These are phyloP conservation scores for Arthrobotrys sinensis DNA, from an alignment of 2,329 filamentous ascomycete genomes.

Conservation along the genomic window DNA sequence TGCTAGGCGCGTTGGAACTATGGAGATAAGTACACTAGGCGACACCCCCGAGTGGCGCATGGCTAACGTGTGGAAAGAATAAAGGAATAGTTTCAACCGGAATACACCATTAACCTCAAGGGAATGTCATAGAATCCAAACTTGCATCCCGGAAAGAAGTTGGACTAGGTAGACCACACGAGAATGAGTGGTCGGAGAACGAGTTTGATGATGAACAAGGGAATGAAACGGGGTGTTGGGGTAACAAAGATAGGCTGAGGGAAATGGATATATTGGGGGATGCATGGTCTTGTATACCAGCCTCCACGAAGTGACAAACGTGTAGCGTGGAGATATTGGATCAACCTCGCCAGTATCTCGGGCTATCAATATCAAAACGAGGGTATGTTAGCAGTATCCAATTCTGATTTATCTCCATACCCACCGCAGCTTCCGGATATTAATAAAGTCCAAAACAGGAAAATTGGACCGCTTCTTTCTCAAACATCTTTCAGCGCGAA, in stretches of 20 bases:
- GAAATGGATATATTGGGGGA: no score
- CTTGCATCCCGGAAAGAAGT: not conserved
- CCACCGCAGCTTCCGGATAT: not conserved
- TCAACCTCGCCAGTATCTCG: no score
- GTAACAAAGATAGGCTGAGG: no score
- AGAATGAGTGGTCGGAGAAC: not conserved
- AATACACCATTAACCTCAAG: constrained; percentile 75
- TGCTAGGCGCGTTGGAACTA: constrained; percentile 73
- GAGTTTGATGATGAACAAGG: not conserved
- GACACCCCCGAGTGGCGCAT: not conserved
- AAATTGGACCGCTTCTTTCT: constrained; percentile 14
- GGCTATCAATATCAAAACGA: no score
- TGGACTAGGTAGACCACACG: not conserved
- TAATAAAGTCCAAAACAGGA: constrained; percentile 1
- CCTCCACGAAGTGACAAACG: no score
- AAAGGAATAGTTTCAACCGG: constrained; percentile 77
- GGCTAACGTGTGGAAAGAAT: constrained; percentile 68
- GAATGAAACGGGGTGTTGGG: no score
- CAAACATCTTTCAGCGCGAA: constrained; percentile 36
- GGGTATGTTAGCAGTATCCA: no score
- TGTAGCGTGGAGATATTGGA: no score
- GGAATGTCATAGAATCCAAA: constrained; percentile 73
- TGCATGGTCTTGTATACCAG: no score
- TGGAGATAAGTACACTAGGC: constrained; percentile 52
- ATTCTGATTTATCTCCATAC: no score